These are phyloP conservation scores for Pseudocercospora pini-densiflorae DNA, from an alignment of 2,329 filamentous ascomycete genomes.

Conservation along the genomic window DNA sequence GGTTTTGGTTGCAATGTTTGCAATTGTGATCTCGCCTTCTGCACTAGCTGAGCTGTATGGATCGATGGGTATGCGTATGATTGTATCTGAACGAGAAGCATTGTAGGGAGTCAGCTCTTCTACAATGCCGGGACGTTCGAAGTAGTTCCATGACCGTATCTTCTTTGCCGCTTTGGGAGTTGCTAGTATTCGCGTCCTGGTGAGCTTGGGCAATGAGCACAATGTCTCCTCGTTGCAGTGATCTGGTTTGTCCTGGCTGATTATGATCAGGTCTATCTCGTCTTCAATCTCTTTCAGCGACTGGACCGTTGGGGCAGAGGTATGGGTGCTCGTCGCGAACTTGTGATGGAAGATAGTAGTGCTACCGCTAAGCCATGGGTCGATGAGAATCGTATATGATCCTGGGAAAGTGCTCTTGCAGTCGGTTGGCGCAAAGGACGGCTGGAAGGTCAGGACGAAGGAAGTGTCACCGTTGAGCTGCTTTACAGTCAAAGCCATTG, in stretches of 20 bases:
- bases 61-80: constrained; percentile 59
- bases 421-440: constrained; percentile 50
- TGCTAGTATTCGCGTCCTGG: constrained; percentile 67
- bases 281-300: constrained; percentile 60
- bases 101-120: constrained; percentile 51
- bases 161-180: constrained; percentile 67
- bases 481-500: constrained; percentile 67
- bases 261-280: constrained; percentile 60
- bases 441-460: constrained; percentile 67
- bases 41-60: constrained; percentile 57
- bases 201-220: constrained; percentile 62
- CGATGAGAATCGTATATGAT: constrained; percentile 70
- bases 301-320: constrained; percentile 59
- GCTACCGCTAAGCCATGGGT: constrained; percentile 70
- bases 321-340: constrained; percentile 65
- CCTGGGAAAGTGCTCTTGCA: constrained; percentile 48
- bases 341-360: constrained; percentile 64
- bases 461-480: constrained; percentile 68
- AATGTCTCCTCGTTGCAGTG: constrained; percentile 74
- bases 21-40: constrained; percentile 72
- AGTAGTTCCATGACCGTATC: constrained; percentile 71
- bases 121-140: constrained; percentile 55
- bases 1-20: constrained; percentile 65
- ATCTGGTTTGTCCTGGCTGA: constrained; percentile 67
- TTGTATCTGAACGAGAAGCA: constrained; percentile 42